Base-by-base conservation (phyloP, 345 rosid genomes). In the Hibiscus mutabilis region DNA sequence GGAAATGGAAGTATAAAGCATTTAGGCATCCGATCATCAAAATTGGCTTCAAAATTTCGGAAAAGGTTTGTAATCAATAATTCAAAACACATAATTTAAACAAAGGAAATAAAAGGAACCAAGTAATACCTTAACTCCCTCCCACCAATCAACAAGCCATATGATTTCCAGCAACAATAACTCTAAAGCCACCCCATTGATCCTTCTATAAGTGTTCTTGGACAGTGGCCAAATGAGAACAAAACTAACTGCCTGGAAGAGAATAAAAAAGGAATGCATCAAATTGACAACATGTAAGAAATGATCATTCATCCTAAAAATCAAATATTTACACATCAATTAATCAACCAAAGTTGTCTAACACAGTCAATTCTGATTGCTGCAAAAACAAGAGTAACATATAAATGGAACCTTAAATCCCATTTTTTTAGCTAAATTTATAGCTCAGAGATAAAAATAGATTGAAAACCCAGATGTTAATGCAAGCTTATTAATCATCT, bases 61-160 rank as follows among this genome's bases (percentile, higher is more conserved):
- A 37, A 46, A 18, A 37, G 9, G 12, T 46, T 10, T 35, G 40
- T 18, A 19, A 37, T 10, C 35, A 37, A 21, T 2, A 7, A 65
- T 44, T 51, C 29, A 42, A 52, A 55, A 5, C 9, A 68, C n/a
- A 63, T 14, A 12, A 18, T 58, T 44, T 60, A 68, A 51, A 52
- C 16, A 72, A 53, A 13, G 10, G 1, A 42, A 71, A 49, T 16
- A 13, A 68, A 7, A 22, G 49, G 67, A 58, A 52, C 49, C 57
- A 22, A 53, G 21, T 61, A 40, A 27, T 74, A 91, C 98, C 98
- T 93, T 87, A 8, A 93, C 85, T 66, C 86, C 87, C 2, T 92
- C 99, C 93, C 97, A 95, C 99, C 97, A 95, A 80, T 95, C 99
- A 61, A 87, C 79, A 0, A 95, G 79, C 99, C 97, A 89, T 19